Evolutionary conservation across 1,284 basidiomycete species (phyloP).

Genomic region (Fomitopsis betulina): DNA sequence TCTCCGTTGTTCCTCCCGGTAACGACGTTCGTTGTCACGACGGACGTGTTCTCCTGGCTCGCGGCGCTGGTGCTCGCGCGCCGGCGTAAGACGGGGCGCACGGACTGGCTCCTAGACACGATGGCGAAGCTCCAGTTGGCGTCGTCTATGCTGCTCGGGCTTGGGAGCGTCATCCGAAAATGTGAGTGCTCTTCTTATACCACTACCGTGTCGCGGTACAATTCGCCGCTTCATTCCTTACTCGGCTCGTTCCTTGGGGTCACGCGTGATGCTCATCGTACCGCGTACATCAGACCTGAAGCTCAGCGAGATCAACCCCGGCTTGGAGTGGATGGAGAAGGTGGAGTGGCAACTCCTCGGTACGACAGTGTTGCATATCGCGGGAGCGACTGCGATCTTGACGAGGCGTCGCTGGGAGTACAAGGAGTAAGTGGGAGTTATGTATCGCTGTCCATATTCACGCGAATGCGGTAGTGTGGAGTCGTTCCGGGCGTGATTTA

Average conservation of each 20-base stretch:
- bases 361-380: background rate
- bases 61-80: background rate
- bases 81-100: background rate
- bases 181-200: background rate
- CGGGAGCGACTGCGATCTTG: background rate
- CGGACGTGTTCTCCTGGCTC: background rate
- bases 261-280: background rate
- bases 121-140: constrained; percentile 1
- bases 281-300: background rate
- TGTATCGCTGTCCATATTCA: too few species aligned
- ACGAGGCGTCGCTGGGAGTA: constrained; percentile 1
- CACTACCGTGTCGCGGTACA: background rate
- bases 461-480: too few species aligned
- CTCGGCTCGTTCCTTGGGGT: background rate
- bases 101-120: background rate
- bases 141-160: background rate
- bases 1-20: background rate
- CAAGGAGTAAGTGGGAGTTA: background rate
- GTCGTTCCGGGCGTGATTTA: too few species aligned
- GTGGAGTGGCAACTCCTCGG: background rate
- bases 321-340: background rate
- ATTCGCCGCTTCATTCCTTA: background rate
- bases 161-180: background rate
- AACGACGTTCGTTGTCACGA: background rate
- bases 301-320: background rate